A percentile compares a stretch with the other conserved stretches of the same genome.
Evolutionary conservation across 495 filamentous ascomycete genomes (phyloP).

Genomic region (Lasiosphaeria ovina): DNA sequence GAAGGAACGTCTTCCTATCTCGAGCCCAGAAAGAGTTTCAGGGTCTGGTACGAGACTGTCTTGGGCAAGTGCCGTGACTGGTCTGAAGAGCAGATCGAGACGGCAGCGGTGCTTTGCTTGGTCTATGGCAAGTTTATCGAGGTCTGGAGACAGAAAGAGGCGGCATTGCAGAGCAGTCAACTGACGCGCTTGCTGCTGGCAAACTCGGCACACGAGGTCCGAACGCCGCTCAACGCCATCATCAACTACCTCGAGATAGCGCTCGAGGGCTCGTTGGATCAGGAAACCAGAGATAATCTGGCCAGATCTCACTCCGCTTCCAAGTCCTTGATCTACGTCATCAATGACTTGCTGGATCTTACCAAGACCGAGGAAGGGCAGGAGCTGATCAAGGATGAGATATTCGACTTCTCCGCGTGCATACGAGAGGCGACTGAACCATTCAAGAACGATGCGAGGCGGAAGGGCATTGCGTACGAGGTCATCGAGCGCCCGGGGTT

Average conservation of each 20-base stretch:
- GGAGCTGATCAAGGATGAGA: slow-evolving; percentile 75
- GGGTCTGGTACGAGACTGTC: slow-evolving; percentile 73
- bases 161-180: slow-evolving; percentile 75
- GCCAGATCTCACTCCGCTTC: slow-evolving; percentile 91
- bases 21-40: slow-evolving; percentile 76
- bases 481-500: slow-evolving; percentile 66
- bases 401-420: slow-evolving; percentile 69
- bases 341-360: slow-evolving; percentile 91
- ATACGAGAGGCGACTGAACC: slow-evolving; percentile 74
- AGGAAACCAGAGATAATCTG: slow-evolving; percentile 84
- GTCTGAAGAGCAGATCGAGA: slow-evolving; percentile 76
- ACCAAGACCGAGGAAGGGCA: slow-evolving; percentile 86
- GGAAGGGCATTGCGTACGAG: slow-evolving; percentile 71
- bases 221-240: slow-evolving; percentile 91
- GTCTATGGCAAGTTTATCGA: slow-evolving; percentile 83
- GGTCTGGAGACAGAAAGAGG: slow-evolving; percentile 92
- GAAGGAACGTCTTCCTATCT: slow-evolving; percentile 68
- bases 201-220: slow-evolving; percentile 93
- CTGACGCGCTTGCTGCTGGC: slow-evolving; percentile 78
- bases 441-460: slow-evolving; percentile 69
- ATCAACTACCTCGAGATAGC: slow-evolving; percentile 97
- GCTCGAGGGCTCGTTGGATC: slow-evolving; percentile 76
- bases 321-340: slow-evolving; percentile 91
- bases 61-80: slow-evolving; percentile 72
- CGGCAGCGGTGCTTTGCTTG: slow-evolving; percentile 81